phyloP scores from a whole-genome alignment of 345 rosid species.

The Capsella bursapastoris region DNA sequence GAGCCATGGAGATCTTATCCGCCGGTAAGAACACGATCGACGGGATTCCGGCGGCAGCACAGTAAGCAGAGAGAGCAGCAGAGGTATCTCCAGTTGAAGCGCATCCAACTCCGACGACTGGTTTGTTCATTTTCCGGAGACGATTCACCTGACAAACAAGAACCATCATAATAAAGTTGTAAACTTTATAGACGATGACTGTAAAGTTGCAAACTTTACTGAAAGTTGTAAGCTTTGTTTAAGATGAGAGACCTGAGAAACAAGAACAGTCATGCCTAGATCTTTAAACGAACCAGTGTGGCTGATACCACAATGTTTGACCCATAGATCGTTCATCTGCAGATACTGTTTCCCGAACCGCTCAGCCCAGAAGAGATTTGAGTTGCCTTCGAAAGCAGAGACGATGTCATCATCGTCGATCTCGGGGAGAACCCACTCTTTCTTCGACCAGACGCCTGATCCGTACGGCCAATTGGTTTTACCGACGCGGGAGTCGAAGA shows the following conservation, averaged over 20 bases:
- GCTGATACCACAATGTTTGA: slow-evolving; percentile 83
- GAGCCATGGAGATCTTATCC: slow-evolving; percentile 81
- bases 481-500: slow-evolving; percentile 84
- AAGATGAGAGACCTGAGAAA: slow-evolving; percentile 77
- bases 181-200: neutral
- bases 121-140: slow-evolving; percentile 68
- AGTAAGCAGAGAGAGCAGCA: slow-evolving; percentile 81
- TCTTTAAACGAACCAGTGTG: slow-evolving; percentile 90
- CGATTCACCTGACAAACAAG: slow-evolving; percentile 85
- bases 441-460: slow-evolving; percentile 89
- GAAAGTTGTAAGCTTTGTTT: too few species aligned
- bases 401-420: slow-evolving; percentile 78
- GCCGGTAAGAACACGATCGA: slow-evolving; percentile 84
- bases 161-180: slow-evolving; percentile 61
- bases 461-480: slow-evolving; percentile 85
- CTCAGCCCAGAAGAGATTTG: slow-evolving; percentile 91
- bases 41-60: slow-evolving; percentile 89
- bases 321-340: slow-evolving; percentile 85
- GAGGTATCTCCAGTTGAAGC: slow-evolving; percentile 94
- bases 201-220: neutral
- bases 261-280: slow-evolving; percentile 85
- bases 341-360: slow-evolving; percentile 69
- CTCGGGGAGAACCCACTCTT: slow-evolving; percentile 87
- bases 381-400: slow-evolving; percentile 82
- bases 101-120: slow-evolving; percentile 79